These are phyloP conservation scores for Thermothelomyces thermophilus DNA, from an alignment of 2,329 filamentous ascomycete species.

Conservation along the genomic window DNA sequence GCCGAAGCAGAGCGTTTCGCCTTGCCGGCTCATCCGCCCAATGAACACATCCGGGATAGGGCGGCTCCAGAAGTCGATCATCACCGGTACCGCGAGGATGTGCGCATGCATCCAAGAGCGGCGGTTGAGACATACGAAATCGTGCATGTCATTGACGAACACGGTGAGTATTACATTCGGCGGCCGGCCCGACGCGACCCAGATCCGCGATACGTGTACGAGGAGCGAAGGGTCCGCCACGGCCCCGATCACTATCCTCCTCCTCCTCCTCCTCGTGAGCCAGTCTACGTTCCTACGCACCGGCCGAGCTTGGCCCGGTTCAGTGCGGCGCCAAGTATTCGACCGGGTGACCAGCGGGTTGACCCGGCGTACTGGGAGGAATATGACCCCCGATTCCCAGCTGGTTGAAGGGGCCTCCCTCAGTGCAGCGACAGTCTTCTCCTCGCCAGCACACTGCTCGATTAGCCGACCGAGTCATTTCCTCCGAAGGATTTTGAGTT, in stretches of 20 bases:
- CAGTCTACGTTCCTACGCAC: slow-evolving; percentile 2
- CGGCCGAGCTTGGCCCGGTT: slow-evolving; percentile 1
- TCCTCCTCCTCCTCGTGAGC: slow-evolving; percentile 8
- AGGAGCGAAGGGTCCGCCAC: slow-evolving; percentile 11
- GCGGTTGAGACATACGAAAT: slow-evolving; percentile 36
- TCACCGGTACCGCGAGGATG: slow-evolving; percentile 30
- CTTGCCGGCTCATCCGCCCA: slow-evolving; percentile 21
- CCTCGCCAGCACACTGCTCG: too few species aligned
- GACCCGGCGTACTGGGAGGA: slow-evolving; percentile 22
- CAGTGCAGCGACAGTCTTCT: not conserved
- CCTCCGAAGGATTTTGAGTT: too few species aligned
- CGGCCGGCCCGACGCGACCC: slow-evolving; percentile 30
- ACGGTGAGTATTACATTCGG: slow-evolving; percentile 42
- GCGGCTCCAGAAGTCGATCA: slow-evolving; percentile 27
- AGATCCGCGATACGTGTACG: slow-evolving; percentile 18
- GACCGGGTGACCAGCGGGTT: slow-evolving; percentile 4
- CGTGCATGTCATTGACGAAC: slow-evolving; percentile 38
- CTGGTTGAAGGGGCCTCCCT: slow-evolving; percentile 5
- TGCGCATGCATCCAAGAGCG: slow-evolving; percentile 23
- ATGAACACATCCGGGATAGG: slow-evolving; percentile 2
- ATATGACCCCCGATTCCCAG: slow-evolving; percentile 24
- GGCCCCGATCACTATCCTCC: slow-evolving; percentile 9
- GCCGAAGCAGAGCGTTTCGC: slow-evolving; percentile 27
- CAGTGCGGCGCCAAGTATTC: slow-evolving; percentile 1
- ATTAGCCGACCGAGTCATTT: too few species aligned